Evolutionary conservation across 257 asterid genomes (phyloP), one percentile per base, ranked within the genome.

Genomic region (Capsicum baccatum): DNA sequence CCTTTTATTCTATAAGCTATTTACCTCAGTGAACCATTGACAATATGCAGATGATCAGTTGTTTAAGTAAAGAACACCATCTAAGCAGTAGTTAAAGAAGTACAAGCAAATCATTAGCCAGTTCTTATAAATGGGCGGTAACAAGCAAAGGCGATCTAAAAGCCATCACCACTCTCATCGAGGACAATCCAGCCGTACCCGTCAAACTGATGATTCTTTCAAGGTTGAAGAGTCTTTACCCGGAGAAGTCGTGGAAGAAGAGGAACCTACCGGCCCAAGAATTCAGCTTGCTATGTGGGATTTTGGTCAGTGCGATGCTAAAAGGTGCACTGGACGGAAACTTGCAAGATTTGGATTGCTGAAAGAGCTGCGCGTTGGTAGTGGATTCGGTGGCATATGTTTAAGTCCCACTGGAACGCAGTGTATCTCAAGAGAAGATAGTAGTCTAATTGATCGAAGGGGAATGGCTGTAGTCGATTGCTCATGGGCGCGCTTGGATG

Each of bases 241-340:
- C 11, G 82, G 60, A 1, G 66, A 50, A 8, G 8, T 64, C 2
- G 89, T 87, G 56, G 97, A 90, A 79, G 97, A 89, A 64, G 97
- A 86, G 58, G 92, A 85, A 89, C 89, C 67, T 78, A 87, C 79
- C 59, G 88, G 84, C 83, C 95, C 93, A 52, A 87, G 87, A 44
- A 86, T 96, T 90, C 97, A 94, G 89, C 97, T 96, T 59, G 98
- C 99, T 83, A 93, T 96, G 99, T 96, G 99, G 99, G 99, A 96
- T 92, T 96, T 96, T 86, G 98, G 95, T 14, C 99, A 96, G 86
- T 96, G 99, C 76, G 99, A 96, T 89, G 93, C 98, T 16, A 96
- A 96, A 93, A 95, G 91, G 90, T 96, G 99, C 89, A 94, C 99
- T 2, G 99, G 98, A 21, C 97, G 99, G 86, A 96, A 96, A 88